Conservation (phyloP, 331 rosid genomes). For the Telfairia occidentalis region DNA sequence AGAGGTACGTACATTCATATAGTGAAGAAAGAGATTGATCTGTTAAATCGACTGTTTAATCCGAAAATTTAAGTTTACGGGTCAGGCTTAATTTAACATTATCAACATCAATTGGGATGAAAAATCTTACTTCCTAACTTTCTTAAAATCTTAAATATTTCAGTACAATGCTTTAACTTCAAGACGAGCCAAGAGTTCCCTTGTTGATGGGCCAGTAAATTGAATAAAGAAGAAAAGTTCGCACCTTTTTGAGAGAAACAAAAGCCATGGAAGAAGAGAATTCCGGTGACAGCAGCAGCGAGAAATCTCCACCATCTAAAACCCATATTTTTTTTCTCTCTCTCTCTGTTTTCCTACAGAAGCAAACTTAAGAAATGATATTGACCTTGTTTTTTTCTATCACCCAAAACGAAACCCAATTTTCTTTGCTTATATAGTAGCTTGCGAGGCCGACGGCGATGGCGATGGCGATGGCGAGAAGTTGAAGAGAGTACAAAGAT, state of each 20-base stretch:
- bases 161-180: too few species aligned
- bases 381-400: too few species aligned
- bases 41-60: too few species aligned
- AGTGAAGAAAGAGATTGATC: too few species aligned
- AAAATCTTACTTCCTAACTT: too few species aligned
- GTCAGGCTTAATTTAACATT: too few species aligned
- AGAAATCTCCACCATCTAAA: constrained; percentile 29
- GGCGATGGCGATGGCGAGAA: not conserved
- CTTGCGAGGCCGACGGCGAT: not conserved
- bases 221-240: not conserved
- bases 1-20: too few species aligned
- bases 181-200: too few species aligned
- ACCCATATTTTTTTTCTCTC: constrained; percentile 18
- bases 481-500: constrained; percentile 8
- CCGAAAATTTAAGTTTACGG: too few species aligned
- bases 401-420: not conserved
- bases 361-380: not conserved
- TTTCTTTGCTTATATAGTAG: not conserved
- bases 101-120: too few species aligned
- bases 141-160: too few species aligned
- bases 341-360: not conserved
- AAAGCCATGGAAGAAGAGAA: constrained; percentile 26
- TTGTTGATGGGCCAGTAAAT: too few species aligned
- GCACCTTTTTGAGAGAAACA: constrained; percentile 34
- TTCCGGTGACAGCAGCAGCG: constrained; percentile 18